Evolutionary conservation across 345 rosid genomes (phyloP).

Genomic region (Boechera stricta): DNA sequence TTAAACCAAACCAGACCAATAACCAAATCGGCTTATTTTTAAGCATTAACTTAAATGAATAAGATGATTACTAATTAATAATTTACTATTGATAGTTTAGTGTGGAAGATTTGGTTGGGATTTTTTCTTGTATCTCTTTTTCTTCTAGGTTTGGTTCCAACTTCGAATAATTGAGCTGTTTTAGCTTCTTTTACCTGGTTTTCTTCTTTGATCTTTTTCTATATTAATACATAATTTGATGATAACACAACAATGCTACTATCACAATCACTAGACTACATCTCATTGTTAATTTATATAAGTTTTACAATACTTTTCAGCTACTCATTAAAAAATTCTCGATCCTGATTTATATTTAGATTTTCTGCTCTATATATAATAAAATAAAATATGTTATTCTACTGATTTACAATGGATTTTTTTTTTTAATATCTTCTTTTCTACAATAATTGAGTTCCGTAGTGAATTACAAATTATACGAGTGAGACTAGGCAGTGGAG

Average conservation of each 20-base stretch:
- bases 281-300: neutral
- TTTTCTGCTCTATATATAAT: neutral
- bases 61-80: too few relatives aligned
- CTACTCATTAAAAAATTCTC: neutral
- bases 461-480: neutral
- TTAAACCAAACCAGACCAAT: too few relatives aligned
- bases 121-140: too few relatives aligned
- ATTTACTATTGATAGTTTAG: too few relatives aligned
- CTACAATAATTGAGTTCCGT: neutral
- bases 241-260: neutral
- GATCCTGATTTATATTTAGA: neutral
- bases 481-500: neutral
- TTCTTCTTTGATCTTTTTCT: too few relatives aligned
- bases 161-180: too few relatives aligned
- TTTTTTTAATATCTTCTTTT: too few relatives aligned
- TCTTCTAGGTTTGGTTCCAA: too few relatives aligned
- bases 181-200: too few relatives aligned
- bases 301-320: neutral
- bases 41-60: too few relatives aligned
- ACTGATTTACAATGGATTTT: neutral
- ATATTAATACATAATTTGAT: neutral
- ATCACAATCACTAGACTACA: neutral
- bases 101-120: too few relatives aligned
- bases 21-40: too few relatives aligned
- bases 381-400: neutral